phyloP scores from a whole-genome alignment of 768 basidiomycete genomes.

The Mycena venus region DNA sequence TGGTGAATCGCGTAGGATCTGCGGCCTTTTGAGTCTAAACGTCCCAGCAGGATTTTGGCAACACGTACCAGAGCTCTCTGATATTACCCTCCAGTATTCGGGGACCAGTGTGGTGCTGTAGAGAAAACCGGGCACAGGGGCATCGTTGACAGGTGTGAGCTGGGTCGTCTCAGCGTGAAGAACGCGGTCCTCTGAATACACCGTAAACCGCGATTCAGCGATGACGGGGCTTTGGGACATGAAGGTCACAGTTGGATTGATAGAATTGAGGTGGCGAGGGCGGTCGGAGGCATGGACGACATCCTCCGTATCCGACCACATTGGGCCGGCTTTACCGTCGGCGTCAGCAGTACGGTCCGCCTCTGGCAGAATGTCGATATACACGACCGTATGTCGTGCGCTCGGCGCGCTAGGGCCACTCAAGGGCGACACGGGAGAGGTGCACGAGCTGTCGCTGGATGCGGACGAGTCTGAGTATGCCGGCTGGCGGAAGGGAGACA shows the following conservation, averaged over 20 bases:
- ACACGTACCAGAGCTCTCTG: conserved; percentile 63
- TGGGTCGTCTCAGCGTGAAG: conserved; percentile 66
- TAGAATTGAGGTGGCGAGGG: conserved; percentile 67
- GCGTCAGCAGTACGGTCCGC: conserved; percentile 24
- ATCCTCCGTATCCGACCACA: conserved; percentile 36
- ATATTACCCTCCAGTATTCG: conserved; percentile 73
- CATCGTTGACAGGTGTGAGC: conserved; percentile 44
- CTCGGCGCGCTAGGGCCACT: conserved; percentile 15
- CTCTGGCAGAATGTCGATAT: conserved; percentile 61
- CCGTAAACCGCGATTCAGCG: conserved; percentile 69
- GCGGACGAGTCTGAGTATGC: conserved; percentile 38
- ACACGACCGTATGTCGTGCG: conserved; percentile 53
- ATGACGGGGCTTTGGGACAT: conserved; percentile 60
- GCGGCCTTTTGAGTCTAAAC: too few relatives aligned
- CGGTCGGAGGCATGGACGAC: conserved; percentile 55
- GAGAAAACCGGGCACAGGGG: conserved; percentile 51
- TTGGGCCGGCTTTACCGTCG: conserved; percentile 8
- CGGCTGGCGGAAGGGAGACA: conserved; percentile 53
- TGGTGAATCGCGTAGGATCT: conserved; percentile 79
- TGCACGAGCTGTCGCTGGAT: conserved; percentile 27
- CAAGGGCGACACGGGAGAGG: conserved; percentile 31
- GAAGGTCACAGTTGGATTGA: conserved; percentile 80
- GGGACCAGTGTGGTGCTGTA: conserved; percentile 76
- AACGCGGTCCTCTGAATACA: conserved; percentile 61
- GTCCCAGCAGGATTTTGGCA: not conserved